Evolutionary conservation across 2,329 filamentous ascomycete species (phyloP).

Genomic region (Sclerotinia minor): DNA sequence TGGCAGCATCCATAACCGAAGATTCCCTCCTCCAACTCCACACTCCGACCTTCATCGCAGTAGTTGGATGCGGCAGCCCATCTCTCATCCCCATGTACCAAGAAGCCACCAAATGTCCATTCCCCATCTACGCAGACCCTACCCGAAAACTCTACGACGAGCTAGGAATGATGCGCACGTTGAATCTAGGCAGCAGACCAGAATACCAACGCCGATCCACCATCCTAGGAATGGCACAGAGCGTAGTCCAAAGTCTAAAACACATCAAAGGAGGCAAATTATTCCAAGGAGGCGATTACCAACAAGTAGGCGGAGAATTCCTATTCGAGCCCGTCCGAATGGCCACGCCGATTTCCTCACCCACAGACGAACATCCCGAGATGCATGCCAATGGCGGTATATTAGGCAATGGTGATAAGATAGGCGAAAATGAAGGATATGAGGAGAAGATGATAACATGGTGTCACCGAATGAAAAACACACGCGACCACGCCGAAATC

Average conservation of each 20-base stretch:
- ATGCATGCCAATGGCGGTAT: conserved; percentile 26
- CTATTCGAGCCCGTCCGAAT: conserved; percentile 41
- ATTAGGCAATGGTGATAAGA: conserved; percentile 26
- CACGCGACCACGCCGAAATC: conserved; percentile 74
- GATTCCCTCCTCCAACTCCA: conserved; percentile 39
- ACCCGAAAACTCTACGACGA: conserved; percentile 53
- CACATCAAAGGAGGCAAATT: conserved; percentile 45
- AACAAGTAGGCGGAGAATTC: conserved; percentile 51
- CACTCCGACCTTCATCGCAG: conserved; percentile 45
- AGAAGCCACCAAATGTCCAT: conserved; percentile 50
- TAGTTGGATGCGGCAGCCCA: conserved; percentile 58
- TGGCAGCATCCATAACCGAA: conserved; percentile 38
- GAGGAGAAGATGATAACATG: conserved; percentile 67
- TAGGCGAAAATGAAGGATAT: conserved; percentile 25
- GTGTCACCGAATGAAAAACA: conserved; percentile 81
- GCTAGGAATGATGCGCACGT: conserved; percentile 54
- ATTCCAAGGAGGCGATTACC: conserved; percentile 52
- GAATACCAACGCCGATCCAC: conserved; percentile 51
- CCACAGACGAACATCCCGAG: neutral
- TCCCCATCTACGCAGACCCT: conserved; percentile 59
- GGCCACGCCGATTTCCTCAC: conserved; percentile 31
- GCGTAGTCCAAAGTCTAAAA: conserved; percentile 49
- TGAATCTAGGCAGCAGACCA: conserved; percentile 49
- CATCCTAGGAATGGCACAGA: conserved; percentile 43
- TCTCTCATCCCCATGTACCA: conserved; percentile 56